Percentiles rank a stretch among this genome's conserved stretches.
phyloP scores from a whole-genome alignment of 2,329 filamentous ascomycete species.

The Didymella exigua region DNA sequence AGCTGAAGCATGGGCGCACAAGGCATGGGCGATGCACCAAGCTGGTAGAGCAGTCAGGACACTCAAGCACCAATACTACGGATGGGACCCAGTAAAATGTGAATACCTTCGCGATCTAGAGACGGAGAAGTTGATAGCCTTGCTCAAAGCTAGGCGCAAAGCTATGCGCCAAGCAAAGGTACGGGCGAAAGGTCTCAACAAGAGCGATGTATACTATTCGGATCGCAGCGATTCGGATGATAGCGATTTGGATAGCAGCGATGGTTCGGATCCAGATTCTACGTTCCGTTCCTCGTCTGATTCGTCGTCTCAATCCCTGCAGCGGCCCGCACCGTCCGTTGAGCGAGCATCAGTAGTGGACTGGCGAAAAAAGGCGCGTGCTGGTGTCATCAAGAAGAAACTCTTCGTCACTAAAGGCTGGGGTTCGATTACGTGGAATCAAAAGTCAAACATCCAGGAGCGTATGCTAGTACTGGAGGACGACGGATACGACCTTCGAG shows the following conservation, averaged over 20 bases:
- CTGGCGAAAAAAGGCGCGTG: conserved; percentile 3
- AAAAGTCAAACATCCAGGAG: conserved; percentile 10
- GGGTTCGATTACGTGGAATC: conserved; percentile 12
- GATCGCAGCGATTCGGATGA: background rate
- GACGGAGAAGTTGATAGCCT: background rate
- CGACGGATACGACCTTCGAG: background rate
- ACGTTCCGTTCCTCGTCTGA: background rate
- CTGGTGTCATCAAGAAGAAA: background rate
- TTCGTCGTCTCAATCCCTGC: background rate
- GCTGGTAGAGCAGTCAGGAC: background rate
- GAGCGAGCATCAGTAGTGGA: background rate
- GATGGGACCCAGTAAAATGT: background rate
- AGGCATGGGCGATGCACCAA: background rate
- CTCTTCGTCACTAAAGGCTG: conserved; percentile 4
- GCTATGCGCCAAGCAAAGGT: background rate
- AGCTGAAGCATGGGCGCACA: background rate
- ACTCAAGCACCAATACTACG: background rate
- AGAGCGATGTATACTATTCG: background rate
- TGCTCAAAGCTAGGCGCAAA: background rate
- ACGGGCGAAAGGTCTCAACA: too few relatives aligned
- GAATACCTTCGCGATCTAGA: background rate
- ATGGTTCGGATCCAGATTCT: background rate
- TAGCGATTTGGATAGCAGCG: background rate
- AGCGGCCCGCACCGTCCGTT: background rate
- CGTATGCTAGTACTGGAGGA: conserved; percentile 5